A percentile compares a stretch with the other conserved stretches of the same genome.
These are phyloP conservation scores for Neocatenulostroma microsporum DNA, from an alignment of 2,329 filamentous ascomycete species.

Conservation along the genomic window DNA sequence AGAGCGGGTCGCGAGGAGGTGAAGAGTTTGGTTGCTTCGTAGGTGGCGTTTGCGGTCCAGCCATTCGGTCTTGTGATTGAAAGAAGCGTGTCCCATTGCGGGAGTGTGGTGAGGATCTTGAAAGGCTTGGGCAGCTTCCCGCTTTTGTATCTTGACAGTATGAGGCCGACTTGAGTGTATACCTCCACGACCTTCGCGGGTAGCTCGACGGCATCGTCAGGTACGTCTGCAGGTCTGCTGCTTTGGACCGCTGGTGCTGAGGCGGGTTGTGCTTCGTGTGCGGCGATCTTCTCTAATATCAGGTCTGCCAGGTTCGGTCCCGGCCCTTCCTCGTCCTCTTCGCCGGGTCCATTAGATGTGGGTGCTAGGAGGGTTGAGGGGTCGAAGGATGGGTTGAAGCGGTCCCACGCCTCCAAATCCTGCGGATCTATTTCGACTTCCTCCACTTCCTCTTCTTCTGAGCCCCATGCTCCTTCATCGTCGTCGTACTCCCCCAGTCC, in stretches of 20 bases:
- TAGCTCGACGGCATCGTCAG: conserved; percentile 76
- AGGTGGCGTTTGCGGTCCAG: conserved; percentile 74
- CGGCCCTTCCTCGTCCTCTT: conserved; percentile 29
- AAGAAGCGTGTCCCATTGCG: conserved; percentile 84
- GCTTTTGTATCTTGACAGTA: conserved; percentile 87
- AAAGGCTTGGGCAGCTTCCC: conserved; percentile 97
- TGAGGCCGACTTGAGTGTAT: conserved; percentile 83
- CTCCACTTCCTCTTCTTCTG: conserved; percentile 57
- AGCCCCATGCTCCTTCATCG: conserved; percentile 62
- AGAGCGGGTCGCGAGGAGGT: conserved; percentile 72
- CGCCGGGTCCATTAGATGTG: conserved; percentile 43
- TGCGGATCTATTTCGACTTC: conserved; percentile 75
- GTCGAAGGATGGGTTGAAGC: conserved; percentile 71
- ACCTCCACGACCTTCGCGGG: conserved; percentile 90
- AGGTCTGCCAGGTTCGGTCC: conserved; percentile 80
- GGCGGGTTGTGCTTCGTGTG: conserved; percentile 67
- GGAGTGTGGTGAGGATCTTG: conserved; percentile 88
- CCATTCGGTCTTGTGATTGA: conserved; percentile 72
- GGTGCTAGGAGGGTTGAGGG: conserved; percentile 63
- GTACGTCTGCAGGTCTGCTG: conserved; percentile 42
- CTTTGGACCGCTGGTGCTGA: conserved; percentile 55
- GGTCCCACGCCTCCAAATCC: conserved; percentile 84
- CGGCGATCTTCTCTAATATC: conserved; percentile 89
- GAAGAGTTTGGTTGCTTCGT: conserved; percentile 87
- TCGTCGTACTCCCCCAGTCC: conserved; percentile 41